phyloP scores from a whole-genome alignment of 345 rosid species.

The Corymbia maculata region DNA sequence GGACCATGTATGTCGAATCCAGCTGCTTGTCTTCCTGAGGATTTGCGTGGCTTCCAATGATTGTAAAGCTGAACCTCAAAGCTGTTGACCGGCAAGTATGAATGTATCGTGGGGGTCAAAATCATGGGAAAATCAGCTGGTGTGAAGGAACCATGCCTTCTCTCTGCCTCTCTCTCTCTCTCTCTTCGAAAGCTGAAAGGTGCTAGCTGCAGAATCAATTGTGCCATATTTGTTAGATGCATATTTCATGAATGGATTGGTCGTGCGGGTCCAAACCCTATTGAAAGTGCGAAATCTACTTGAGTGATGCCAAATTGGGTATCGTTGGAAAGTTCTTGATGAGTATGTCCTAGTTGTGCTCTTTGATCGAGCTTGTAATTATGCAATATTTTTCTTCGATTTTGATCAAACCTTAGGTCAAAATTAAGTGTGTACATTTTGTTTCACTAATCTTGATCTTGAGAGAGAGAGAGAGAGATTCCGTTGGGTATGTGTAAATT shows the following conservation, averaged over 20 bases:
- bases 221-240: too few relatives aligned
- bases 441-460: background rate
- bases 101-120: background rate
- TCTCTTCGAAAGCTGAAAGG: too few relatives aligned
- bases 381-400: too few relatives aligned
- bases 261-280: background rate
- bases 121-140: background rate
- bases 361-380: background rate
- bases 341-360: background rate
- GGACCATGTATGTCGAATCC: background rate
- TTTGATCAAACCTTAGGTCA: background rate
- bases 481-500: background rate
- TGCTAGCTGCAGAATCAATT: too few relatives aligned
- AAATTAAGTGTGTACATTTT: too few relatives aligned
- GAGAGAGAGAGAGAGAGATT: background rate
- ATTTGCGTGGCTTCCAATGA: background rate
- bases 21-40: background rate
- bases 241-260: too few relatives aligned
- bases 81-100: background rate
- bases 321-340: too few relatives aligned
- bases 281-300: background rate
- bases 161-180: too few relatives aligned
- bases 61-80: background rate
- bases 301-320: too few relatives aligned
- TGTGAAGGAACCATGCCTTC: background rate